Conservation (phyloP, 495 filamentous ascomycete species). For the Xylaria nigripes region DNA sequence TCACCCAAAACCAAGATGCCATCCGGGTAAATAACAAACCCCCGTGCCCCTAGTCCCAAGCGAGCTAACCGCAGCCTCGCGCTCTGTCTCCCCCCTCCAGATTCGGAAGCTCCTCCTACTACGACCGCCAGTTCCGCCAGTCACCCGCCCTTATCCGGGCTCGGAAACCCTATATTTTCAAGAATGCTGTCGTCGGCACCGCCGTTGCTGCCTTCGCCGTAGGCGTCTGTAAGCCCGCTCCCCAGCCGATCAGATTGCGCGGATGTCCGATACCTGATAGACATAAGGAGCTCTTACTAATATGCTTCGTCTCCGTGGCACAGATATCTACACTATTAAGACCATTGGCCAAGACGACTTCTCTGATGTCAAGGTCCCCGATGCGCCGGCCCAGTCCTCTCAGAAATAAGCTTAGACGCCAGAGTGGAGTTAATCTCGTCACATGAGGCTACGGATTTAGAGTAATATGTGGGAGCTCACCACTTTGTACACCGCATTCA, state of each 20-base stretch:
- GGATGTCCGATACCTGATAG: not conserved
- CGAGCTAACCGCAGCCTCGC: not conserved
- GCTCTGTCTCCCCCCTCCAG: not conserved
- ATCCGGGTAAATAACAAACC: slow-evolving; percentile 12
- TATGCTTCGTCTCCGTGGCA: not conserved
- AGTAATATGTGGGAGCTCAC: not conserved
- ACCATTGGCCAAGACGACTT: slow-evolving; percentile 96
- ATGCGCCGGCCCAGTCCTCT: slow-evolving; percentile 44
- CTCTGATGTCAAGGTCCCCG: slow-evolving; percentile 85
- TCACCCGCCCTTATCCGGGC: slow-evolving; percentile 81
- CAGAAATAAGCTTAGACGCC: slow-evolving; percentile 27
- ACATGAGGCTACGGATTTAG: not conserved
- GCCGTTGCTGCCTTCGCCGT: slow-evolving; percentile 60
- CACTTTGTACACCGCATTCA: not conserved
- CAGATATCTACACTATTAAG: slow-evolving; percentile 81
- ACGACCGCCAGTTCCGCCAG: slow-evolving; percentile 74
- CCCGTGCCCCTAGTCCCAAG: not conserved
- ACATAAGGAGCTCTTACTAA: slow-evolving; percentile 2
- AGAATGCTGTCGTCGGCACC: slow-evolving; percentile 71
- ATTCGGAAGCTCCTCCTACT: slow-evolving; percentile 60
- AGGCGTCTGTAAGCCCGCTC: slow-evolving; percentile 65
- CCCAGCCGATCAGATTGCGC: not conserved
- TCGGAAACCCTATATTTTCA: slow-evolving; percentile 82
- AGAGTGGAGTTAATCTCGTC: not conserved
- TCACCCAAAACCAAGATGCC: slow-evolving; percentile 16